Conservation (phyloP, 2,329 filamentous ascomycete genomes). For the Fusarium sambucinum region DNA sequence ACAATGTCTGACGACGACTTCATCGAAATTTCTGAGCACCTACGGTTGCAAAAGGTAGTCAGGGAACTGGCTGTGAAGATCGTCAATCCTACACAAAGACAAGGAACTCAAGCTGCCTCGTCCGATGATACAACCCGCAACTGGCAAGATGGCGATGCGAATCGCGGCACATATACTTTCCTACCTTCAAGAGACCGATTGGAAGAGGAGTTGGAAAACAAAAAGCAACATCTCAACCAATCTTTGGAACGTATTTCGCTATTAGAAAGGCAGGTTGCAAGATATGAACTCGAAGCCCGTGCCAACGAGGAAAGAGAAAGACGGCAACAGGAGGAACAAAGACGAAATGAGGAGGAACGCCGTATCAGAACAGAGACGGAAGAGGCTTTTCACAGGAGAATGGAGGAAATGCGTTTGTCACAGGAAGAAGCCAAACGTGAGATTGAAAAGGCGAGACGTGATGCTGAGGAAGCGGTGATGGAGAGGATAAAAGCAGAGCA, state of each 20-base stretch:
- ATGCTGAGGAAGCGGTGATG: conserved; percentile 59
- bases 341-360: conserved; percentile 58
- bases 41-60: not conserved
- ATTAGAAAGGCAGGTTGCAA: not conserved
- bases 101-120: not conserved
- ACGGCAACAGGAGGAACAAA: conserved; percentile 50
- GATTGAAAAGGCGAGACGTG: conserved; percentile 41
- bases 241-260: not conserved
- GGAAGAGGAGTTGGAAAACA: no score
- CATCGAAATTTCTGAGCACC: not conserved
- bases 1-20: not conserved
- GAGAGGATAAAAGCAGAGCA: conserved; percentile 59
- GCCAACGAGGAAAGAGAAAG: conserved; percentile 41
- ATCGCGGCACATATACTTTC: no score
- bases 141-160: not conserved
- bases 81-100: not conserved
- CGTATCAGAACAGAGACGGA: conserved; percentile 62
- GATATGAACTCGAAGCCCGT: not conserved
- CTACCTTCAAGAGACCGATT: no score
- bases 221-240: no score
- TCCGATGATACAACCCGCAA: not conserved
- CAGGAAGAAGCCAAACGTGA: conserved; percentile 54
- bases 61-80: not conserved
- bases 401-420: conserved; percentile 44
- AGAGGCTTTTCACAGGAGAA: conserved; percentile 51